Base-by-base conservation (phyloP, 768 basidiomycete species). In the Serendipita sp. region DNA sequence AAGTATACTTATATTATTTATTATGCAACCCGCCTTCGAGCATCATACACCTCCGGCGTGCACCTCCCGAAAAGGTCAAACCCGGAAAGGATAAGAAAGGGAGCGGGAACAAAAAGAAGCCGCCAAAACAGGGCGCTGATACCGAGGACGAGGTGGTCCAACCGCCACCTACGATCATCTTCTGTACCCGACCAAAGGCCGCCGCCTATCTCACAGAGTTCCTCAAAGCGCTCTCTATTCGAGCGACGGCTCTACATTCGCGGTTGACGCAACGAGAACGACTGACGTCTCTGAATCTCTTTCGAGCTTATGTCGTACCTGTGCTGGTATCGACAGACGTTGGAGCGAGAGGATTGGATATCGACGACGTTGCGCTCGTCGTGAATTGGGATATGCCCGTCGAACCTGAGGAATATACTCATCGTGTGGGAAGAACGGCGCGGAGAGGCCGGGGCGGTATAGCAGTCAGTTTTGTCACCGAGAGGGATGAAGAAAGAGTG, bases 371-470 rank as follows among this genome's bases (percentile, higher is more conserved):
- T 10, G 92, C 89, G 10, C 84, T 97, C 78, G 91, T 99, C 18
- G 79, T 99, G 65, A 98, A 99, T 68, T 99, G 94, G 93, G 95
- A 99, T 73, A 77, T 97, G 67, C 96, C 96, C 13, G 78, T 80
- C 11, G 85, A 86, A 71, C 80, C 91, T 3, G 95, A 95, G 73
- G 94, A 95, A 72, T 99, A 99, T 71, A 89, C 91, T 1, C 96
- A 99, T 76, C 83, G 96, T 23, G 96, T 99, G 0, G 93, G 93
- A 48, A 76, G 93, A 71, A 97, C 93, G 28, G 93, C 93, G 35
- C 85, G 93, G 70, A 89, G 87, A 10, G 96, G 96, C 3, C 80
- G 83, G 70, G 89, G 87, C 2, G 96, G 96, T 70, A 76, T 93
- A 58, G 91, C 91, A 0, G 79, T 98, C 34, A 98, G 93, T 70